Conservation (phyloP, 257 asterid genomes). For the Solanum virginianum region DNA sequence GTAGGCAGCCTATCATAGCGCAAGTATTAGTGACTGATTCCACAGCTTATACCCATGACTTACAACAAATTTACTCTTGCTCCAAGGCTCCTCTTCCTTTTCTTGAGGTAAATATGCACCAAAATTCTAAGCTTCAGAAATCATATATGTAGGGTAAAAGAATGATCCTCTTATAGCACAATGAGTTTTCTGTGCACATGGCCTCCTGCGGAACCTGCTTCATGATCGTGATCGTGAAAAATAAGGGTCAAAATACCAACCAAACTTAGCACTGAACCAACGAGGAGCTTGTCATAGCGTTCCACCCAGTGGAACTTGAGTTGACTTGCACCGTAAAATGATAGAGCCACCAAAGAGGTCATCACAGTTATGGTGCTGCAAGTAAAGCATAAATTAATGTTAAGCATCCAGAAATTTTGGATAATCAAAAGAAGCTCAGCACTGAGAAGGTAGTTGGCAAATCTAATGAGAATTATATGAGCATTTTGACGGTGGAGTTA, state of each 20-base stretch:
- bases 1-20: background rate
- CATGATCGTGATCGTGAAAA: constrained; percentile 65
- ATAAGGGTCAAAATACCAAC: constrained; percentile 87
- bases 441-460: background rate
- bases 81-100: background rate
- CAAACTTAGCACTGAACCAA: constrained; percentile 80
- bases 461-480: background rate
- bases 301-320: constrained; percentile 98
- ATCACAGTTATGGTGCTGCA: constrained; percentile 89
- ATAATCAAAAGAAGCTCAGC: background rate
- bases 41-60: background rate
- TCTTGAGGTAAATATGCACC: background rate
- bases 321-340: constrained; percentile 96
- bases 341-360: constrained; percentile 94
- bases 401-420: background rate
- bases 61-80: background rate
- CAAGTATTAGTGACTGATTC: background rate
- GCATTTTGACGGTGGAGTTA: background rate
- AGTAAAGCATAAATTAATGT: background rate
- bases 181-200: constrained; percentile 59
- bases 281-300: constrained; percentile 92
- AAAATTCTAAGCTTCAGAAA: background rate
- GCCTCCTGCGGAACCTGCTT: constrained; percentile 19
- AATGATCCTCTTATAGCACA: constrained; percentile 9
- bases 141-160: background rate